Evolutionary conservation across 75 land plant species (phyloP).

Genomic region (Picea sitchensis): DNA sequence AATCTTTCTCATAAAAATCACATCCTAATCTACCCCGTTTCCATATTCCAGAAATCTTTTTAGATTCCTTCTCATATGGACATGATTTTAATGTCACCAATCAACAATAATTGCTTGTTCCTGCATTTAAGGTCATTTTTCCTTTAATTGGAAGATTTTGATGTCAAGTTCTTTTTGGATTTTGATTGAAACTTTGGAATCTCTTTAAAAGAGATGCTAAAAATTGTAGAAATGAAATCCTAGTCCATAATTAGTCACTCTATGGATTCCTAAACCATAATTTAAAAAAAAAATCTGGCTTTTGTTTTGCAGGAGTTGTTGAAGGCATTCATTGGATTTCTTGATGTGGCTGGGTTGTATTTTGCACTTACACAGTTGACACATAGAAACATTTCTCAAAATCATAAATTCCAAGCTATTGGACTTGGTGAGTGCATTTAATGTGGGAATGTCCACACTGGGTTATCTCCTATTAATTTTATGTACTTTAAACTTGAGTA

Average conservation of each 20-base stretch:
- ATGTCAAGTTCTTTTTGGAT: background rate
- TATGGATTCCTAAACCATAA: no score
- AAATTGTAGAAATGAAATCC: background rate
- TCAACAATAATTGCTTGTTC: background rate
- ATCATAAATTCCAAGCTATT: conserved; percentile 98
- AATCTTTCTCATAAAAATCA: background rate
- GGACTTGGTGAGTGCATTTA: conserved; percentile 70
- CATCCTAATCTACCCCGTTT: background rate
- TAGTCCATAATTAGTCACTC: background rate
- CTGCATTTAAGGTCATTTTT: background rate
- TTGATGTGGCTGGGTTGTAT: conserved; percentile 95
- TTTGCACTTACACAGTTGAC: conserved; percentile 95
- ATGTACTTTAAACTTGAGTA: background rate
- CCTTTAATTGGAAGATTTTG: background rate
- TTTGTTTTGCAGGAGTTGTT: conserved; percentile 66
- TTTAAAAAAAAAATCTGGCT: no score
- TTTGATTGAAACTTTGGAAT: background rate
- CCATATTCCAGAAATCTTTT: no score
- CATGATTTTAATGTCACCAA: background rate
- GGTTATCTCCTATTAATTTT: background rate
- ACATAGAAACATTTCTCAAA: conserved; percentile 94
- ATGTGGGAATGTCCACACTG: background rate
- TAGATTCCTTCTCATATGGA: background rate
- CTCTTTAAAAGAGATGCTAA: background rate
- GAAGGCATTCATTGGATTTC: conserved; percentile 84